Evolutionary conservation across 2,329 filamentous ascomycete species (phyloP).

Genomic region (Fusarium anthophilum): DNA sequence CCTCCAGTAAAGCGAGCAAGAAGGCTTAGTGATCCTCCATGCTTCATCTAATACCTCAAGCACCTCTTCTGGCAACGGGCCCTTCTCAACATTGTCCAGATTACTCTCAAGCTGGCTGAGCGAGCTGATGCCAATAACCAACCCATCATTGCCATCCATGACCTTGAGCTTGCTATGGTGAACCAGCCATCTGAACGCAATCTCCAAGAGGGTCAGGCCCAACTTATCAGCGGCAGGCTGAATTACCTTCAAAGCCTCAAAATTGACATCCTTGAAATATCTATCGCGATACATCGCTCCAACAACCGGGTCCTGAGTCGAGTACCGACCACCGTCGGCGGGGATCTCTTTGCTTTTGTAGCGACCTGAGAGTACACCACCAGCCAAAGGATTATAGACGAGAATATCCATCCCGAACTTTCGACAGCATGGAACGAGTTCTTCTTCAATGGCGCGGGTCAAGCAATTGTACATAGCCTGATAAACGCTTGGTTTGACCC

Average conservation of each 20-base stretch:
- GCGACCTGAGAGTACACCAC: conserved; percentile 75
- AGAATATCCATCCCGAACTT: conserved; percentile 76
- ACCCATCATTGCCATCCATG: conserved; percentile 53
- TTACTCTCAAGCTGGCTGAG: conserved; percentile 61
- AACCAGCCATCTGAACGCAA: conserved; percentile 72
- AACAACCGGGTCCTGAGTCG: conserved; percentile 19
- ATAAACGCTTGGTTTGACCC: conserved; percentile 77
- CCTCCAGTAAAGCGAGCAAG: background rate
- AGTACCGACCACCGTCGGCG: conserved; percentile 38
- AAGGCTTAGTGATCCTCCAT: conserved; percentile 5
- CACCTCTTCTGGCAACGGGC: conserved; percentile 76
- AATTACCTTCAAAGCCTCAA: conserved; percentile 69
- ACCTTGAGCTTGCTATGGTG: conserved; percentile 69
- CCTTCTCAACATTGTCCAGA: conserved; percentile 61
- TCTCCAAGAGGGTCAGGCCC: conserved; percentile 71
- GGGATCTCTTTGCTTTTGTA: conserved; percentile 43
- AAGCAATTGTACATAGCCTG: conserved; percentile 72
- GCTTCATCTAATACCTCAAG: conserved; percentile 56
- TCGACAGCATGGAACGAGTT: conserved; percentile 52
- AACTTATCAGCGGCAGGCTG: conserved; percentile 71
- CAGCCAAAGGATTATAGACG: conserved; percentile 77
- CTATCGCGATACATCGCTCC: conserved; percentile 7
- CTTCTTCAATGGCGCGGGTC: conserved; percentile 56
- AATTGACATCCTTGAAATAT: conserved; percentile 70
- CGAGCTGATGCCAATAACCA: conserved; percentile 62